Evolutionary conservation across 306 rosid genomes (phyloP), one percentile per base, ranked within the genome.

Genomic region (Vigna hirtella): DNA sequence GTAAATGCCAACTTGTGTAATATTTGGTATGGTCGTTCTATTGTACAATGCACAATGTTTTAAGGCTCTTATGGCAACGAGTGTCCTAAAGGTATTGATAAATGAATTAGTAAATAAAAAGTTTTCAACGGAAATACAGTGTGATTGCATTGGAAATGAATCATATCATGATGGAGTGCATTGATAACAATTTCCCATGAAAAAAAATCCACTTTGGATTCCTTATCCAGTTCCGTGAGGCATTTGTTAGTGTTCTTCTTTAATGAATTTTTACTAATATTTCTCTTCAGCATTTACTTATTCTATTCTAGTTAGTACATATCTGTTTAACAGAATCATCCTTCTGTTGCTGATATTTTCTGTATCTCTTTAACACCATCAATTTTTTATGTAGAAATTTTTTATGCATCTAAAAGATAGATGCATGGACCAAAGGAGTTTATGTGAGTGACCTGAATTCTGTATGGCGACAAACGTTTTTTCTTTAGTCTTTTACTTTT

Each of bases 1-100:
- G 48, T 77, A 68, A 73, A 52, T 77, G 55, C 72, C 17, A 50
- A 59, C 66, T 72, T 45, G 66, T 38, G 8, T 48, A 74, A 74
- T 68, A 57, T 64, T 56, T 73, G 65, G 79, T 42, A 36, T 78
- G 61, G 38, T 77, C 55, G 57, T 12, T 28, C 2, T 52, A 11
- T 38, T 28, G 4, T 62, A 20, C 48, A 56, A 62, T 64, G 66
- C 63, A 20, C 49, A 22, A 57, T 43, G 34, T 76, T 45, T 57
- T 70, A 17, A 38, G 8, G 48, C 9, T 36, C 50, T 36, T 17
- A 20, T 20, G 28, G 30, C 9, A 40, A 40, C 0, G n/a, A 40
- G 51, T 65, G 51, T 36, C n/a, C 32, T 40, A 17, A 42, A 16
- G 18, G 17, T 13, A 20, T 15, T 12, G 3, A 4, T 20, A 20